Conservation (phyloP, 805 yeast species). For the Babjeviella inositovora region DNA sequence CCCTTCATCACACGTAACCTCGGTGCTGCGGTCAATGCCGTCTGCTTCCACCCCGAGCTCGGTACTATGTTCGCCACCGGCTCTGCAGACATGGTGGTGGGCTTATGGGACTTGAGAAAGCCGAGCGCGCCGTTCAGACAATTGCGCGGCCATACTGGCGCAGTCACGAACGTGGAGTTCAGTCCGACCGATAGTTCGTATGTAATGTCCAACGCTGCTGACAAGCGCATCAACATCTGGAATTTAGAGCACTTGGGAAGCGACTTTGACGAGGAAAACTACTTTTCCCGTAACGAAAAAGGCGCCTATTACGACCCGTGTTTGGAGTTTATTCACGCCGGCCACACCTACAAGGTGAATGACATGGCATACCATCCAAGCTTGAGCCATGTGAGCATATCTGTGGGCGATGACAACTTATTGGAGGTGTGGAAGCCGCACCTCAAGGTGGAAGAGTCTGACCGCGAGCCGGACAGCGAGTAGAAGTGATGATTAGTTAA, state of each 20-base stretch:
- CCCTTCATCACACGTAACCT: constrained; percentile 32
- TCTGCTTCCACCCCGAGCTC: constrained; percentile 45
- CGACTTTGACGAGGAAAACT: constrained; percentile 35
- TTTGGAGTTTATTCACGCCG: constrained; percentile 69
- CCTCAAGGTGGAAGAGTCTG: constrained; percentile 20
- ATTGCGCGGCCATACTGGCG: constrained; percentile 48
- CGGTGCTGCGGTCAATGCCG: constrained; percentile 48
- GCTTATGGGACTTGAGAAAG: constrained; percentile 63
- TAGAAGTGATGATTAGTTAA: too few species aligned
- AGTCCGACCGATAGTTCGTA: constrained; percentile 27
- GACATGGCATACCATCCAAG: constrained; percentile 56
- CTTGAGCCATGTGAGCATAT: constrained; percentile 38
- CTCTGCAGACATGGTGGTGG: constrained; percentile 60
- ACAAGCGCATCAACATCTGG: constrained; percentile 64
- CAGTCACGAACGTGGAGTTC: constrained; percentile 42
- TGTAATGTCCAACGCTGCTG: constrained; percentile 45
- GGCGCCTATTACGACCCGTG: constrained; percentile 53
- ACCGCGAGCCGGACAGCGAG: constrained; percentile 4
- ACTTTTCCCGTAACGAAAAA: constrained; percentile 30
- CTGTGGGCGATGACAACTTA: constrained; percentile 63
- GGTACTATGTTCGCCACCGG: constrained; percentile 54
- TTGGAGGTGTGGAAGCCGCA: constrained; percentile 68
- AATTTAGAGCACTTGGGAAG: constrained; percentile 44
- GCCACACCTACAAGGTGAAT: constrained; percentile 58
- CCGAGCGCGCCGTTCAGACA: constrained; percentile 40